Evolutionary conservation across 1,284 basidiomycete species (phyloP).

Genomic region (Malassezia yamatoensis): DNA sequence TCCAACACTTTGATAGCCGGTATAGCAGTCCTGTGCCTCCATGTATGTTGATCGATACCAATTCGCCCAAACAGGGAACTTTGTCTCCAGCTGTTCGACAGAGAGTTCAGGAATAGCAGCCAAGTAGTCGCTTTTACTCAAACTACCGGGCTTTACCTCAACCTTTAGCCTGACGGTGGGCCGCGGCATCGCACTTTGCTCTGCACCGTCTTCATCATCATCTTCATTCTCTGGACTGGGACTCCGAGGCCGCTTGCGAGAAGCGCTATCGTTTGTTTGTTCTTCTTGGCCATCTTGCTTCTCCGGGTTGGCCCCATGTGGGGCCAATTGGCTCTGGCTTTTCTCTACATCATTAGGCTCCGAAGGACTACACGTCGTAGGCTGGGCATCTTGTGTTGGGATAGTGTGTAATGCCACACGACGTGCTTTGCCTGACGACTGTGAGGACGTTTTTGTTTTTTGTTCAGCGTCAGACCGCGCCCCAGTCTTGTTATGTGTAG

Average conservation of each 20-base stretch:
- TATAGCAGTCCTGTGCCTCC: conserved; percentile 14
- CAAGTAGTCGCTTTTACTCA: conserved; percentile 28
- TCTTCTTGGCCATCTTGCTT: not conserved
- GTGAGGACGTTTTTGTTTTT: not conserved
- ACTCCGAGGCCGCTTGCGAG: conserved; percentile 10
- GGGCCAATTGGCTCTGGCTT: no score
- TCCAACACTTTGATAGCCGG: conserved; percentile 14
- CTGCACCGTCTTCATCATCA: not conserved
- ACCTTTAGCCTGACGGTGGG: conserved; percentile 21
- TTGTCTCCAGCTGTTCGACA: conserved; percentile 23
- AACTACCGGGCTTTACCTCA: not conserved
- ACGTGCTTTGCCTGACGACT: not conserved
- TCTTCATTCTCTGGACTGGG: not conserved
- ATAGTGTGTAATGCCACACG: not conserved
- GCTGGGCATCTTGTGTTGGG: not conserved
- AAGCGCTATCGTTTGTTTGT: not conserved
- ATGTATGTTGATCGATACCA: conserved; percentile 32
- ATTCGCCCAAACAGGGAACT: conserved; percentile 31
- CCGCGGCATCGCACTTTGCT: conserved; percentile 15
- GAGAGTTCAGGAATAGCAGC: conserved; percentile 35
- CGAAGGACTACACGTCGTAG: no score
- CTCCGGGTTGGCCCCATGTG: no score
- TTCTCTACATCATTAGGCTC: no score
- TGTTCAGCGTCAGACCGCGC: not conserved
- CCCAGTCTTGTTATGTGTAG: no score